Evolutionary conservation across 441 rosid species (phyloP), one percentile per base, ranked within the genome.

Genomic region (Croton setiger): DNA sequence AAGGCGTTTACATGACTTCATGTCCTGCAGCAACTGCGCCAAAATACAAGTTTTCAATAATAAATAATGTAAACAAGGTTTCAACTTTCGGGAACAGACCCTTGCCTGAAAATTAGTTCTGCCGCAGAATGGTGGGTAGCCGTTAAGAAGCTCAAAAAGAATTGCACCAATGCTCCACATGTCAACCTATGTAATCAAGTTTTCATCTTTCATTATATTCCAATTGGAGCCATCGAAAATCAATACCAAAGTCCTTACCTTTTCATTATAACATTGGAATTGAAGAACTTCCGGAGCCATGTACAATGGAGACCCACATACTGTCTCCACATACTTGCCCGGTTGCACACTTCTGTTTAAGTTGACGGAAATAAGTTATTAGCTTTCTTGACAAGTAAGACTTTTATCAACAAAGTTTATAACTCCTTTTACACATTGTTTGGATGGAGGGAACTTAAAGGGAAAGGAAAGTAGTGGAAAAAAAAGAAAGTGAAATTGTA

Each of bases 261-360:
- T 89, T 51, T 81, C 82, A 74, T 89, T 81, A 67, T 86, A 89
- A 52, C 72, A 75, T 49, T 82, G 87, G 75, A 87, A 90, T 72
- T 82, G 85, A 70, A 90, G 90, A 81, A 87, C 87, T 73, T 87
- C 88, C 56, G 91, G 91, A 63, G 93, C 91, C 93, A 87, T 86
- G 73, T 86, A 87, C n/a, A 80, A 72, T 3, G 90, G 88, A 66
- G 96, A 75, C 7, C 91, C 91, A 60, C 93, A 87, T 9, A 83
- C 87, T 39, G 75, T 85, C 70, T 83, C 84, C 2, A 75, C 82
- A 76, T 78, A 75, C 61, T 74, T 73, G 17, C 85, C 86, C 0
- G 83, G 83, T 33, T 55, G 59, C 48, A 87, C 55, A 23, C 61
- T 78, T 64, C 91, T 87, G 76, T 67, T 76, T 58, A 17, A 27